Conservation (phyloP, 352 stramenopile genomes). For the Phytophthora cryptogea region DNA sequence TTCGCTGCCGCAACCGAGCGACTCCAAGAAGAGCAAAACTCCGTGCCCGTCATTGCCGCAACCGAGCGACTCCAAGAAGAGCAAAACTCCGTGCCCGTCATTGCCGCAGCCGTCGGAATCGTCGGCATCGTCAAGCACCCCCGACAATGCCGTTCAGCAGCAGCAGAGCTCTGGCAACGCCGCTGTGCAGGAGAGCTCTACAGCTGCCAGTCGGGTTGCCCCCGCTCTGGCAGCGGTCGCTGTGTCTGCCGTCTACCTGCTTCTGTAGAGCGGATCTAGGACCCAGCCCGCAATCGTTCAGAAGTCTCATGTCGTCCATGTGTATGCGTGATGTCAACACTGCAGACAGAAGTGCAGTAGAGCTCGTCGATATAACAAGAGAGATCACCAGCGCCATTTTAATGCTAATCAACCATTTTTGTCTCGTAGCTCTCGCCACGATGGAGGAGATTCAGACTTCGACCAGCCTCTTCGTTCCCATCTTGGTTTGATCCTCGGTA, state of each 20-base stretch:
- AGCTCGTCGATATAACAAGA: conserved; percentile 21
- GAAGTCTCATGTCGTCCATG: conserved; percentile 30
- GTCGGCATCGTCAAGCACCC: conserved; percentile 3
- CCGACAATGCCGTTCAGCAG: conserved; percentile 22
- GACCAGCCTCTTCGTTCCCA: conserved; percentile 30
- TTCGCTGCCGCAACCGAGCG: conserved; percentile 23
- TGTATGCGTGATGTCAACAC: conserved; percentile 32
- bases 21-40: conserved; percentile 22
- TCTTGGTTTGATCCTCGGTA: conserved; percentile 18
- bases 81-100: conserved; percentile 22
- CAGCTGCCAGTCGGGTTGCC: conserved; percentile 26
- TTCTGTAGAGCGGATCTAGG: conserved; percentile 40
- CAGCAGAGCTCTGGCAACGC: conserved; percentile 30
- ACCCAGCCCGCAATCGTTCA: conserved; percentile 6
- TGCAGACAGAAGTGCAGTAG: conserved; percentile 31
- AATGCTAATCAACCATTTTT: conserved; percentile 33
- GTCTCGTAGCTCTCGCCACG: conserved; percentile 1
- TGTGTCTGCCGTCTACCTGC: conserved; percentile 45
- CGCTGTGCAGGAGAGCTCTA: conserved; percentile 30
- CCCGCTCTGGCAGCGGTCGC: conserved; percentile 36
- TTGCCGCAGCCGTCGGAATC: conserved; percentile 31
- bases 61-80: conserved; percentile 18
- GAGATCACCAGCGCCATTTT: conserved; percentile 15
- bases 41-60: conserved; percentile 28
- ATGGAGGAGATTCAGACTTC: conserved; percentile 16